Evolutionary conservation across 2,329 filamentous ascomycete genomes (phyloP).

Genomic region (Camillea tinctor): DNA sequence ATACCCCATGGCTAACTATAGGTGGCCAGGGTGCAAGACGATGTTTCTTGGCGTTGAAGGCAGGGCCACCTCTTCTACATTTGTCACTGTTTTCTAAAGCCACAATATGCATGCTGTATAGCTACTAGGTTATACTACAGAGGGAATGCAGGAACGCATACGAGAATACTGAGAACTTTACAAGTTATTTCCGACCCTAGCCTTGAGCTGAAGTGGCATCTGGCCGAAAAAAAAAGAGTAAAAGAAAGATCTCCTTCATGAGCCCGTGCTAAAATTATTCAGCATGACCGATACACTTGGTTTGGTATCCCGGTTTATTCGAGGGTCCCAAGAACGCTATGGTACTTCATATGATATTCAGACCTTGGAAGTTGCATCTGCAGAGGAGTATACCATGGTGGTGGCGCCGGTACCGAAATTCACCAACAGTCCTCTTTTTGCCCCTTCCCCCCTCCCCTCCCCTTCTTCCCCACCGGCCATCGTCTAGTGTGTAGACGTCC

Average conservation of each 20-base stretch:
- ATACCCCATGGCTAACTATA: not conserved
- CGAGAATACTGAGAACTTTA: not conserved
- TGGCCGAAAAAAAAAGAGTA: not conserved
- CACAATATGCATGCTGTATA: not conserved
- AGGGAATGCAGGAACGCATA: not conserved
- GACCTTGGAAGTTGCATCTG: not conserved
- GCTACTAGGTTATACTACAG: not conserved
- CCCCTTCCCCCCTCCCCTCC: too few relatives aligned
- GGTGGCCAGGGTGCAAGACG: not conserved
- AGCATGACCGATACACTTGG: not conserved
- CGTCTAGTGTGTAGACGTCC: not conserved
- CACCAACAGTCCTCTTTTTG: not conserved
- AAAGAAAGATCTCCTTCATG: too few relatives aligned
- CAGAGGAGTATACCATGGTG: not conserved
- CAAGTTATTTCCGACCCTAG: not conserved
- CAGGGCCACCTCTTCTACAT: not conserved
- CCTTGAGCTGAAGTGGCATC: not conserved
- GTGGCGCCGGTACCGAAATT: constrained; percentile 1
- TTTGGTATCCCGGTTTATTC: not conserved
- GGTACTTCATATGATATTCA: not conserved
- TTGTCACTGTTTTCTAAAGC: not conserved
- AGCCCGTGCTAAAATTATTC: not conserved
- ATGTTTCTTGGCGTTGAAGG: not conserved
- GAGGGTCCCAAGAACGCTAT: not conserved
- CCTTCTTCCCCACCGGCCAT: not conserved